These are phyloP conservation scores for Pyrenophora graminea DNA, from an alignment of 2,329 filamentous ascomycete species.

Conservation along the genomic window DNA sequence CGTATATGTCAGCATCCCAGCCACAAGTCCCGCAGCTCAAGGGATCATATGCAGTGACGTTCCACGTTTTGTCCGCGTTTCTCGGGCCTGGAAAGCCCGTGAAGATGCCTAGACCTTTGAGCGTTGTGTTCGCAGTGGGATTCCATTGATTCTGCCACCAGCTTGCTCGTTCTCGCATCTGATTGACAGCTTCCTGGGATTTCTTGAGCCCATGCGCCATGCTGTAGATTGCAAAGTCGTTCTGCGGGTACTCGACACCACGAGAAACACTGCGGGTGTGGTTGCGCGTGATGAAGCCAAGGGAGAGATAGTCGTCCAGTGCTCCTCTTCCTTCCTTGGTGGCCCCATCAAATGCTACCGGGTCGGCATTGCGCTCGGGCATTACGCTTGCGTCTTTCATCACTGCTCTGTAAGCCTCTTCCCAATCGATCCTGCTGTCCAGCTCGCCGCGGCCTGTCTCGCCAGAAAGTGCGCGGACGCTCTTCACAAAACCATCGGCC, in stretches of 20 bases:
- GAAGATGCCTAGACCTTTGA: conserved; percentile 52
- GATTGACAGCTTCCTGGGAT: conserved; percentile 57
- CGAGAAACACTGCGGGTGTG: conserved; percentile 39
- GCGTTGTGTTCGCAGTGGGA: conserved; percentile 14
- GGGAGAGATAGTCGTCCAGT: conserved; percentile 32
- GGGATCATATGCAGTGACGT: conserved; percentile 67
- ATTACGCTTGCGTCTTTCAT: conserved; percentile 41
- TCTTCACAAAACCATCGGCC: conserved; percentile 40
- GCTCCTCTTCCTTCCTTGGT: conserved; percentile 31
- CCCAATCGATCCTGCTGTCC: conserved; percentile 36
- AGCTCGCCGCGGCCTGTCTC: conserved; percentile 7
- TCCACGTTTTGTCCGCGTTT: conserved; percentile 61
- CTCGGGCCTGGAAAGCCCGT: conserved; percentile 70
- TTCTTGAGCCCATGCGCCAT: conserved; percentile 62
- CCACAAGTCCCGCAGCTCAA: conserved; percentile 22
- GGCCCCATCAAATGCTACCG: conserved; percentile 30
- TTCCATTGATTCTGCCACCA: conserved; percentile 71
- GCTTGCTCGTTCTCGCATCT: conserved; percentile 56
- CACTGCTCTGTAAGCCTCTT: conserved; percentile 40
- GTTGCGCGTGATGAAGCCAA: conserved; percentile 44
- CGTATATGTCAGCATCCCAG: conserved; percentile 59
- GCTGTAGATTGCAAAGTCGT: conserved; percentile 60
- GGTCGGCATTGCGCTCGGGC: conserved; percentile 34
- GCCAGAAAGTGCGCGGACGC: conserved; percentile 18
- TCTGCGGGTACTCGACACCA: conserved; percentile 43